Base-by-base conservation (phyloP, 768 basidiomycete genomes). In the Suillus bovinus region DNA sequence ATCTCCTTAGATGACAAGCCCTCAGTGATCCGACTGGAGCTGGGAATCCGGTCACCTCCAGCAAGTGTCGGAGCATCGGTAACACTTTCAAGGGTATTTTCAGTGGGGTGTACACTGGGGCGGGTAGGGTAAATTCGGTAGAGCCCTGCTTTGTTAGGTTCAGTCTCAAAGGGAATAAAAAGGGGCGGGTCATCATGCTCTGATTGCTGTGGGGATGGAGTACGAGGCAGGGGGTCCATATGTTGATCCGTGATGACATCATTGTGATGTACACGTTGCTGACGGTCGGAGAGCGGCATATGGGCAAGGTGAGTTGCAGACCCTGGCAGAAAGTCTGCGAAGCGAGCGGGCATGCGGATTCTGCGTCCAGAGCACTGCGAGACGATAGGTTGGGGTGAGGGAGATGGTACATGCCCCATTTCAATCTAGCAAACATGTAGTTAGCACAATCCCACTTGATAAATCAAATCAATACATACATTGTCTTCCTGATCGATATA, bases 291-390 rank as follows among this genome's bases (percentile, higher is more conserved):
- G 42, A 9, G 42, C 1, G n/a, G 42, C 42, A 44, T 22, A 44
- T 44, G 42, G 0, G 42, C 42, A 10, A 44, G 42, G n/a, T 44
- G 42, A 44, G 42, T 44, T 9, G n/a, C n/a, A 10, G 42, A 44
- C 5, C 57, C 61, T 16, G 58, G 58, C 4, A 66, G 36, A 24
- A 52, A 66, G 27, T 66, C 64, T 1, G 8, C 34, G 39, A 59
- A 65, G 13, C 61, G 34, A 1, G 50, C 42, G 11, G 61, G 61
- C 33, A 65, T 31, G 9, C 52, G 27, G 34, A 65, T 59, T 8
- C 13, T 17, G 2, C 44, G 36, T 17, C 64, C 61, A 8, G 61
- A 65, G 29, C 58, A 41, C n/a, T 36, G 20, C 33, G 63, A 61
- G 13, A 64, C 27, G 2, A 49, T 7, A 10, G 46, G 24, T 4